These are phyloP conservation scores for Arthromyces matolae DNA, from an alignment of 768 basidiomycete genomes.

Conservation along the genomic window DNA sequence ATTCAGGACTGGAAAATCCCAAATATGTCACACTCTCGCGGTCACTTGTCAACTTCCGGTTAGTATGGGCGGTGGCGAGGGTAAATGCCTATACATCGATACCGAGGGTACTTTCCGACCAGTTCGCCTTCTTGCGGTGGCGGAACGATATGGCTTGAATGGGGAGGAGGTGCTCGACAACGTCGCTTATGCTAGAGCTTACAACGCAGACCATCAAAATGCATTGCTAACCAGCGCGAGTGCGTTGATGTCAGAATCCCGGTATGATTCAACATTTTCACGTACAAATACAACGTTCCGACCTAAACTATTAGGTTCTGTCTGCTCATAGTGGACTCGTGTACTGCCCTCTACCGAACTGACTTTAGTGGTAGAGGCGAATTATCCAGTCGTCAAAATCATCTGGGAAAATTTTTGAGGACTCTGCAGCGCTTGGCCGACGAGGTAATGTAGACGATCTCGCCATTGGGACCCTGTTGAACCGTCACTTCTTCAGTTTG, in stretches of 20 bases:
- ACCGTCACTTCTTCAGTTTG: slow-evolving; percentile 57
- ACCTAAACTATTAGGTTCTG: slow-evolving; percentile 67
- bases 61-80: slow-evolving; percentile 97
- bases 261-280: slow-evolving; percentile 50
- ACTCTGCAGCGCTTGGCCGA: slow-evolving; percentile 92
- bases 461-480: slow-evolving; percentile 13
- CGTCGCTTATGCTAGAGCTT: slow-evolving; percentile 96
- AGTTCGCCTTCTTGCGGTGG: slow-evolving; percentile 88
- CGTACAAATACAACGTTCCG: neutral
- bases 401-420: slow-evolving; percentile 92
- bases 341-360: slow-evolving; percentile 91
- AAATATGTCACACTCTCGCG: slow-evolving; percentile 95
- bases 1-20: slow-evolving; percentile 97
- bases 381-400: slow-evolving; percentile 90
- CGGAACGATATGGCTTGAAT: slow-evolving; percentile 93
- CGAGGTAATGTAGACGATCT: slow-evolving; percentile 58
- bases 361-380: slow-evolving; percentile 96
- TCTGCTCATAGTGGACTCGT: slow-evolving; percentile 93
- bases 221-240: slow-evolving; percentile 86
- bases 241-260: slow-evolving; percentile 98
- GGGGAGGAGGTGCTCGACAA: slow-evolving; percentile 98
- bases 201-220: slow-evolving; percentile 97
- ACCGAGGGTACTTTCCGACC: slow-evolving; percentile 99
- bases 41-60: slow-evolving; percentile 98
- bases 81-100: slow-evolving; percentile 98